Conservation (phyloP, 2,329 filamentous ascomycete genomes). For the Fusarium sp. region DNA sequence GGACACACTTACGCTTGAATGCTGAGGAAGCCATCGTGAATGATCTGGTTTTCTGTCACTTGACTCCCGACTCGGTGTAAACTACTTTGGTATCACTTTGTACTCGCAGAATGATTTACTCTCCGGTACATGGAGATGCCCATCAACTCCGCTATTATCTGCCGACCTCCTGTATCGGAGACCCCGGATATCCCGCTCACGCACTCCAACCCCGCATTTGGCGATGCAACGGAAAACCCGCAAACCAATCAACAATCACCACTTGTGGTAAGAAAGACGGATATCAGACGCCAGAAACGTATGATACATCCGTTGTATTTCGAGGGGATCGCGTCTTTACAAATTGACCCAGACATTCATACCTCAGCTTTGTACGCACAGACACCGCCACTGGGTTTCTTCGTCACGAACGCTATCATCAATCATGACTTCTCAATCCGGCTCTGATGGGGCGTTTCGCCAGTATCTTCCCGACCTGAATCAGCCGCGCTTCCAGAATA, state of each 20-base stretch:
- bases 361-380: background rate
- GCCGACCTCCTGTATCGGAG: constrained; percentile 8
- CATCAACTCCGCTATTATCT: background rate
- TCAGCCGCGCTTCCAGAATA: constrained; percentile 38
- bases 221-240: background rate
- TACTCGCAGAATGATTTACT: background rate
- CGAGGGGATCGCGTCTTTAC: background rate
- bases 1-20: background rate
- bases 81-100: background rate
- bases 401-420: background rate
- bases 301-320: background rate
- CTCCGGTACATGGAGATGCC: background rate
- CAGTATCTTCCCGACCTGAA: constrained; percentile 1
- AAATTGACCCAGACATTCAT: background rate
- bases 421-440: background rate
- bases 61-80: no score
- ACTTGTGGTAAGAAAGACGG: background rate
- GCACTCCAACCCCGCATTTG: background rate
- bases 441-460: background rate
- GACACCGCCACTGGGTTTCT: background rate
- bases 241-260: background rate
- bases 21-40: background rate
- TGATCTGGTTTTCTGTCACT: no score
- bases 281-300: background rate
- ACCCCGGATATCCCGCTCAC: constrained; percentile 3